These are phyloP conservation scores for Globisporangium orthogonon DNA, from an alignment of 352 stramenopile genomes.

Conservation along the genomic window DNA sequence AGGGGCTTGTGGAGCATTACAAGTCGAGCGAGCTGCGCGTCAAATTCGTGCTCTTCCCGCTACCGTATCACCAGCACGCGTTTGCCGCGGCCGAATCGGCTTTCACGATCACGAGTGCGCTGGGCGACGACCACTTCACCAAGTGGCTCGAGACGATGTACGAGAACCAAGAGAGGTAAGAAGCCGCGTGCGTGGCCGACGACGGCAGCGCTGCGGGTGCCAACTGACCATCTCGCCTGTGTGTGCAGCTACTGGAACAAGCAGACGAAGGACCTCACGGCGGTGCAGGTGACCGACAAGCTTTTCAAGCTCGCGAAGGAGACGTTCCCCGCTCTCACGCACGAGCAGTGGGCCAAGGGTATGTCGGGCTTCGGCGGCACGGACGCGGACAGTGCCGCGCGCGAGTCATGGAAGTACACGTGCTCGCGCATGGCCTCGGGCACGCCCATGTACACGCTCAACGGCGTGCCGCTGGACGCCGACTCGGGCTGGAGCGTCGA, in stretches of 20 bases:
- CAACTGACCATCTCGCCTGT: neutral
- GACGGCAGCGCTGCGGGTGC: too few species aligned
- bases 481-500: conserved; percentile 39
- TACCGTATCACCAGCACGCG: conserved; percentile 76
- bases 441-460: conserved; percentile 74
- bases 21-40: conserved; percentile 49
- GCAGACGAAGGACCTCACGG: conserved; percentile 60
- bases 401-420: conserved; percentile 78
- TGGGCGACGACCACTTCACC: conserved; percentile 53
- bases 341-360: conserved; percentile 54
- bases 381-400: conserved; percentile 43
- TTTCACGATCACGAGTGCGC: conserved; percentile 54
- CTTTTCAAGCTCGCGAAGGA: conserved; percentile 51
- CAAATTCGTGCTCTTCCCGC: conserved; percentile 65
- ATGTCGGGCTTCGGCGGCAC: conserved; percentile 78
- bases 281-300: conserved; percentile 57
- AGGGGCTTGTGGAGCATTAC: conserved; percentile 53
- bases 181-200: too few species aligned
- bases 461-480: conserved; percentile 62
- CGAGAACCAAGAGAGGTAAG: conserved; percentile 63
- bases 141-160: conserved; percentile 77
- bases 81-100: conserved; percentile 56
- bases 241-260: conserved; percentile 67
- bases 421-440: conserved; percentile 65
- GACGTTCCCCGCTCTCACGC: conserved; percentile 56